phyloP scores from a whole-genome alignment of 2,329 filamentous ascomycete genomes.

The Mycogone perniciosa region DNA sequence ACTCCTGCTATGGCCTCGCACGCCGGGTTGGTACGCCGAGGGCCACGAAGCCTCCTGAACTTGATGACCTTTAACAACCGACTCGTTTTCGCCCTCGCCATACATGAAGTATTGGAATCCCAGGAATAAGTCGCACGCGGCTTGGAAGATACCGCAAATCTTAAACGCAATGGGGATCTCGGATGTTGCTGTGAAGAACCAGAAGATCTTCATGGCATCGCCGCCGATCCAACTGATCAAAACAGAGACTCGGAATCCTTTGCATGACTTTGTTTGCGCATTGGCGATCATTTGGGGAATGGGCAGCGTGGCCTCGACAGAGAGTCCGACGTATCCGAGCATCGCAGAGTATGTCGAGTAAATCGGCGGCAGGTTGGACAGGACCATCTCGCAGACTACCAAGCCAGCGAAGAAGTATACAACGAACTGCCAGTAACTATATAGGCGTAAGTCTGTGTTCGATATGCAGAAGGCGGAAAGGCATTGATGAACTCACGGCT shows the following conservation, averaged over 20 bases:
- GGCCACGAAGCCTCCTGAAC: conserved; percentile 30
- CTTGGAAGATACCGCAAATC: conserved; percentile 75
- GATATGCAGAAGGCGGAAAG: neutral
- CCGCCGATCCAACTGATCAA: conserved; percentile 72
- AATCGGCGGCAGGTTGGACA: conserved; percentile 51
- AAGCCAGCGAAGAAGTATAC: conserved; percentile 59
- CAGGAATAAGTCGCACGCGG: conserved; percentile 66
- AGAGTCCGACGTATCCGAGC: conserved; percentile 69
- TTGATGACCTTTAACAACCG: conserved; percentile 32
- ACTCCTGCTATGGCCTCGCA: conserved; percentile 29
- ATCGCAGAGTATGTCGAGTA: conserved; percentile 60
- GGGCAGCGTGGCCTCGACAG: conserved; percentile 74
- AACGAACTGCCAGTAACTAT: conserved; percentile 72
- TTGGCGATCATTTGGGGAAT: conserved; percentile 74
- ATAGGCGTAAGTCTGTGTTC: neutral
- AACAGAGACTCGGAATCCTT: conserved; percentile 70
- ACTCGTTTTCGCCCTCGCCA: conserved; percentile 41
- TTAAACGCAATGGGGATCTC: conserved; percentile 75
- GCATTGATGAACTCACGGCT: conserved; percentile 47
- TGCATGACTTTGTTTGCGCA: conserved; percentile 60
- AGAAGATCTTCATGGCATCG: conserved; percentile 82
- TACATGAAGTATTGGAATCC: conserved; percentile 70
- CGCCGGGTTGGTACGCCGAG: conserved; percentile 24
- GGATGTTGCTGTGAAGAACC: conserved; percentile 68
- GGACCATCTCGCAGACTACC: conserved; percentile 58